Evolutionary conservation across 129 eudicot genomes (phyloP), one percentile per base, ranked within the genome.

Genomic region (Gnaphalium uliginosum): DNA sequence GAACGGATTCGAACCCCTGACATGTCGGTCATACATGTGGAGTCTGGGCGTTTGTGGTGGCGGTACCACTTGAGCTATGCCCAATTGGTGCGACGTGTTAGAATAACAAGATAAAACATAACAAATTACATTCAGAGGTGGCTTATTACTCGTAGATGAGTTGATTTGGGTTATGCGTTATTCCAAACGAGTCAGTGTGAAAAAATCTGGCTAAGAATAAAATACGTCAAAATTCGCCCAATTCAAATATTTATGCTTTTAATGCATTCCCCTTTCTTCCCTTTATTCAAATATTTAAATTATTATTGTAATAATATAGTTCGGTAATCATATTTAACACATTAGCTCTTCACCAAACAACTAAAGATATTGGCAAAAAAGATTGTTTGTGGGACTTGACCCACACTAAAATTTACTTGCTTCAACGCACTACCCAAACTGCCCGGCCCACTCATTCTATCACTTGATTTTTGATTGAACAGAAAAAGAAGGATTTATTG

Each of bases 91-190:
- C 26, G 10, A 8, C 69, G 29, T 54, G 30, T 33, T 5, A 54
- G 25, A 24, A 74, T 53, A 53, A 53, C 21, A 57, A 27, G 71
- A 27, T 29, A 6, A 43, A 53, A 68, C 65, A 72, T 51, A 21
- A 33, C 3, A 53, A 17, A 19, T 63, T 18, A 35, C 33, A 25
- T 53, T 53, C 8, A 53, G 23, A 53, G 8, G 59, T 17, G 9
- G 59, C 57, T 0, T 14, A 50, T 50, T 10, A 50, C 57, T 50
- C 19, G 19, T 50, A n/a, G 19, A 50, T 50, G 57, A 17, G 21
- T 50, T 7, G 21, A 50, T 50, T 50, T 50, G 57, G 54, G 19
- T 50, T 50, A 50, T 9, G 1, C 0, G 15, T 50, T 50, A 14
- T 14, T 53, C 23, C 59, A 53, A 53, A 51, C 0, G 21, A 18